Conservation (phyloP, 1,139 yeast genomes). For the Suhomyces ambrosiae region DNA sequence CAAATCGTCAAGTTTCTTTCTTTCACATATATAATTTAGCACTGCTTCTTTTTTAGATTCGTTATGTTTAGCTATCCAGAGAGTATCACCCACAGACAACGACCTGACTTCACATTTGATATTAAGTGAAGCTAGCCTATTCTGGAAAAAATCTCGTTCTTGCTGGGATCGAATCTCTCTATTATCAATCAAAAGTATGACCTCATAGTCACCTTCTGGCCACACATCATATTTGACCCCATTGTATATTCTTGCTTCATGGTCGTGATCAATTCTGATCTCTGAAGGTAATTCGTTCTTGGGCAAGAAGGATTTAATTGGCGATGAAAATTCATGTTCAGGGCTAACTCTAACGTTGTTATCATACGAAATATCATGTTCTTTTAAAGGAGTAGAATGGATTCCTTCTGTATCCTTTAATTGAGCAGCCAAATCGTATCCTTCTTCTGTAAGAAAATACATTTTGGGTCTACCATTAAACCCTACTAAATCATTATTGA, state of each 20-base stretch:
- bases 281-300: constrained; percentile 1
- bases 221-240: constrained; percentile 41
- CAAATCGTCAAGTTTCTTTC: constrained; percentile 88
- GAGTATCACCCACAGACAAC: constrained; percentile 80
- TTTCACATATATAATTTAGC: constrained; percentile 78
- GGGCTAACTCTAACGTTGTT: constrained; percentile 5
- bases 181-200: constrained; percentile 72
- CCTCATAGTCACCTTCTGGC: constrained; percentile 49
- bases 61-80: constrained; percentile 82
- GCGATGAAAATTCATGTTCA: constrained; percentile 2
- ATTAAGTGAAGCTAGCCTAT: constrained; percentile 52
- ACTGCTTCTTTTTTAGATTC: constrained; percentile 63
- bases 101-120: constrained; percentile 50
- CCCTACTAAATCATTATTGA: constrained; percentile 62
- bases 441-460: constrained; percentile 74
- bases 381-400: constrained; percentile 27
- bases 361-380: constrained; percentile 12
- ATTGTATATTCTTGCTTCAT: constrained; percentile 21
- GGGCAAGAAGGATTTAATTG: constrained; percentile 1
- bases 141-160: constrained; percentile 66
- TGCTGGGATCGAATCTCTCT: constrained; percentile 69
- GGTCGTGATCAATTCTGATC: constrained; percentile 24
- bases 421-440: constrained; percentile 61
- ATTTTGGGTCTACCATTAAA: constrained; percentile 60
- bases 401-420: constrained; percentile 52